A percentile compares a stretch with the other conserved stretches of the same genome.
Evolutionary conservation across 1,284 basidiomycete genomes (phyloP).

Genomic region (Golubevia pallescens): DNA sequence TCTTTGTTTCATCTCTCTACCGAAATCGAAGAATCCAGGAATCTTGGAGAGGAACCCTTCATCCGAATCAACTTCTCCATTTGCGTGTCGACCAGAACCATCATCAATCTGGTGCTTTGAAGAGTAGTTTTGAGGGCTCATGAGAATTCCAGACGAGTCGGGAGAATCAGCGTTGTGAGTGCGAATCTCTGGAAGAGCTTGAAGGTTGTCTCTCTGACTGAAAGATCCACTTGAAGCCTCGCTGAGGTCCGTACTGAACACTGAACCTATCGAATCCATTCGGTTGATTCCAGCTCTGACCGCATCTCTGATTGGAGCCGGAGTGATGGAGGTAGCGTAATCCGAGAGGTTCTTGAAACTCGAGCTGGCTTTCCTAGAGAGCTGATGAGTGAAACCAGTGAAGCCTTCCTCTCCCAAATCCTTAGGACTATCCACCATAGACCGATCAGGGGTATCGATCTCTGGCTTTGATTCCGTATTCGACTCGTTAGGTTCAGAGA

Average conservation of each 20-base stretch:
- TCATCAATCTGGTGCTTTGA: background rate
- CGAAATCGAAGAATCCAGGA: background rate
- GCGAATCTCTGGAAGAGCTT: background rate
- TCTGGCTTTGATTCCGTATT: background rate
- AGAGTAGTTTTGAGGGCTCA: background rate
- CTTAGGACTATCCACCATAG: background rate
- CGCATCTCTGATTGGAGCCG: background rate
- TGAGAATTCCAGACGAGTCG: background rate
- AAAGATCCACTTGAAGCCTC: background rate
- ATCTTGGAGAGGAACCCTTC: background rate
- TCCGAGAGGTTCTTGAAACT: background rate
- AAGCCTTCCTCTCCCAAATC: background rate
- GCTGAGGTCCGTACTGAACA: background rate
- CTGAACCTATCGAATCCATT: background rate
- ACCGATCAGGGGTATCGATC: background rate
- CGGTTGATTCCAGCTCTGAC: background rate
- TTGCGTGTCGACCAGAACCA: background rate
- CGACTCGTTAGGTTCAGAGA: background rate
- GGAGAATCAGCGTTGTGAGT: background rate
- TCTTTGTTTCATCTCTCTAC: background rate
- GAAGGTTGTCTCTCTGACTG: background rate
- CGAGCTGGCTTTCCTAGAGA: background rate
- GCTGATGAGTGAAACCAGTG: background rate
- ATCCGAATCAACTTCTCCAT: background rate
- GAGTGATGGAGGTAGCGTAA: background rate